phyloP scores from a whole-genome alignment of 306 rosid species.

The Gillenia trifoliata region DNA sequence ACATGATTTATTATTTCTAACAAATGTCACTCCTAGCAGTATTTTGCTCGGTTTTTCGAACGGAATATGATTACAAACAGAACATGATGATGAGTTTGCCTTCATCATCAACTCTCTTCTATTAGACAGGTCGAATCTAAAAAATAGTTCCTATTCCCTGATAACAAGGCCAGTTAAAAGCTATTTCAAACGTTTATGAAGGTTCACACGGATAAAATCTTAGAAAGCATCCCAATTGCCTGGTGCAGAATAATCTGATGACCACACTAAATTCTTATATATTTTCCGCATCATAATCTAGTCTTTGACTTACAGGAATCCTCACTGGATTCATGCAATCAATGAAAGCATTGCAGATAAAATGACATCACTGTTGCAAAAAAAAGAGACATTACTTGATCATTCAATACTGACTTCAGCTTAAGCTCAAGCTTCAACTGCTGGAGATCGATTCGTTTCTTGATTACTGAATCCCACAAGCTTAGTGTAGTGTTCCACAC shows the following conservation, averaged over 20 bases:
- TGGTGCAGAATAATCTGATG: neutral
- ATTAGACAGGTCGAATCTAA: neutral
- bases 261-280: neutral
- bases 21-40: neutral
- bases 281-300: neutral
- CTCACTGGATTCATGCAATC: neutral
- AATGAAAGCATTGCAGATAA: neutral
- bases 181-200: neutral
- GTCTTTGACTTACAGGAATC: neutral
- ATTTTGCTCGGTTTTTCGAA: neutral
- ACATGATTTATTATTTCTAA: neutral
- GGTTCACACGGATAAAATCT: neutral
- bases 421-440: slow-evolving; percentile 84
- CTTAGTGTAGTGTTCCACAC: slow-evolving; percentile 61
- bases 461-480: slow-evolving; percentile 73
- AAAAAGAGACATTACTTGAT: slow-evolving; percentile 63
- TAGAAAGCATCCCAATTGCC: neutral
- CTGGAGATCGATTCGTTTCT: slow-evolving; percentile 73
- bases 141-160: neutral
- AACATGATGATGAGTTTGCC: neutral
- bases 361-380: slow-evolving; percentile 14
- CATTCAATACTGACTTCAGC: slow-evolving; percentile 68
- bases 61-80: neutral
- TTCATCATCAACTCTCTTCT: neutral
- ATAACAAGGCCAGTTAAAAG: neutral